Evolutionary conservation across 345 rosid species (phyloP).

Genomic region (Firmiana major): DNA sequence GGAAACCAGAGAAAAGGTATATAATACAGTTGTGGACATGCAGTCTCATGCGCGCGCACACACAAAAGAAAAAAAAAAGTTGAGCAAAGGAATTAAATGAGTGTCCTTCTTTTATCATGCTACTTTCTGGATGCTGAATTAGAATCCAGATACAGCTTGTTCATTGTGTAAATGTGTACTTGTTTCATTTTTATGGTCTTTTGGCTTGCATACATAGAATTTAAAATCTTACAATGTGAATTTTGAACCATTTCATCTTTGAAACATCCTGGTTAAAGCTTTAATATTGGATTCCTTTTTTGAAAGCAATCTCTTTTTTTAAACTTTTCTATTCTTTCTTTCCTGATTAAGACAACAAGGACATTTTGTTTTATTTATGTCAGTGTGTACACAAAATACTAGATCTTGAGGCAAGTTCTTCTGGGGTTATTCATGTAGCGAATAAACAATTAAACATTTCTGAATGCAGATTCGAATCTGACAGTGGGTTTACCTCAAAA

Average conservation of each 20-base stretch:
- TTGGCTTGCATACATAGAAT: neutral
- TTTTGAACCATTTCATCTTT: neutral
- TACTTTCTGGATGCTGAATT: neutral
- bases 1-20: constrained; percentile 61
- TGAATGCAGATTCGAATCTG: constrained; percentile 56
- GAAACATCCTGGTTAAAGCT: neutral
- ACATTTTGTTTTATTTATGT: neutral
- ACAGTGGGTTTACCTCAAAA: constrained; percentile 42
- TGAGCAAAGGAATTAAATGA: neutral
- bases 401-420: neutral
- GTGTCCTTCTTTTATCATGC: neutral
- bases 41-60: neutral
- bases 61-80: neutral
- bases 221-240: neutral
- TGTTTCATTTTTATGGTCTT: constrained; percentile 4
- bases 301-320: neutral
- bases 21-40: neutral
- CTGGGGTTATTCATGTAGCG: neutral
- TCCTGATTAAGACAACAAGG: neutral
- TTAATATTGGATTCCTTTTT: neutral
- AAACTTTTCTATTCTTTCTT: neutral
- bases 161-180: neutral
- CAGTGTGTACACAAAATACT: neutral
- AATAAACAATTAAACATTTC: constrained; percentile 7
- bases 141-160: neutral